Conservation (phyloP, 192 early-diverging fungal genomes). For the Chytriomyces sp. region DNA sequence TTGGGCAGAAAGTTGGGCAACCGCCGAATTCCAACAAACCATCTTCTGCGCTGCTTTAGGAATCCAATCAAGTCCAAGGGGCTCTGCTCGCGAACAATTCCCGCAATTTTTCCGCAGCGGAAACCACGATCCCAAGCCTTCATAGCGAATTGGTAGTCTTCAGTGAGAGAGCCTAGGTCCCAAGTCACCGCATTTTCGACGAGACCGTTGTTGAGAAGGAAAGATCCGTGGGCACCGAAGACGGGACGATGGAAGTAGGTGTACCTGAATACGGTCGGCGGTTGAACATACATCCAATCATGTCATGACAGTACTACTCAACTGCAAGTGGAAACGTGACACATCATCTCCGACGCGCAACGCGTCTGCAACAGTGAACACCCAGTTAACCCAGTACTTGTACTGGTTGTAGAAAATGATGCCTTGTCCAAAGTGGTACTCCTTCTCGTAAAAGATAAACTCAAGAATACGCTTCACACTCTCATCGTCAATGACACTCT, state of each 20-base stretch:
- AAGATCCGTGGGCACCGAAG: conserved; percentile 56
- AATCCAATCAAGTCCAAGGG: conserved; percentile 50
- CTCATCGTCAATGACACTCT: conserved; percentile 54
- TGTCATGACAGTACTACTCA: conserved; percentile 1
- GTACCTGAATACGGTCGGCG: conserved; percentile 23
- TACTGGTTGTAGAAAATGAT: conserved; percentile 60
- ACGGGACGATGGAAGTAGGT: conserved; percentile 53
- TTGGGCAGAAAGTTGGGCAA: conserved; percentile 50
- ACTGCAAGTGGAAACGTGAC: conserved; percentile 54
- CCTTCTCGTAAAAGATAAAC: conserved; percentile 46
- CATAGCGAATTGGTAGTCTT: conserved; percentile 56
- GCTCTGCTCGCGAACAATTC: conserved; percentile 54
- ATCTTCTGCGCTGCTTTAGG: conserved; percentile 54
- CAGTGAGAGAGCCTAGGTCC: conserved; percentile 56
- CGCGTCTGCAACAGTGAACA: conserved; percentile 58
- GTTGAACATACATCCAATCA: neutral
- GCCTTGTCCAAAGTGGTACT: conserved; percentile 53
- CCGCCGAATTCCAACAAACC: conserved; percentile 58
- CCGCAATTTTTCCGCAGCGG: conserved; percentile 45
- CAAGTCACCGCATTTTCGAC: conserved; percentile 59
- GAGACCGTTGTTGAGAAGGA: conserved; percentile 53
- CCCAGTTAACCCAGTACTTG: conserved; percentile 53
- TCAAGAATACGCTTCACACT: conserved; percentile 38
- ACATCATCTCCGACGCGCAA: conserved; percentile 57
- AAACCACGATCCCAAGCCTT: conserved; percentile 51